phyloP scores from a whole-genome alignment of 2,329 filamentous ascomycete species.

The Simplicillium aogashimaense region DNA sequence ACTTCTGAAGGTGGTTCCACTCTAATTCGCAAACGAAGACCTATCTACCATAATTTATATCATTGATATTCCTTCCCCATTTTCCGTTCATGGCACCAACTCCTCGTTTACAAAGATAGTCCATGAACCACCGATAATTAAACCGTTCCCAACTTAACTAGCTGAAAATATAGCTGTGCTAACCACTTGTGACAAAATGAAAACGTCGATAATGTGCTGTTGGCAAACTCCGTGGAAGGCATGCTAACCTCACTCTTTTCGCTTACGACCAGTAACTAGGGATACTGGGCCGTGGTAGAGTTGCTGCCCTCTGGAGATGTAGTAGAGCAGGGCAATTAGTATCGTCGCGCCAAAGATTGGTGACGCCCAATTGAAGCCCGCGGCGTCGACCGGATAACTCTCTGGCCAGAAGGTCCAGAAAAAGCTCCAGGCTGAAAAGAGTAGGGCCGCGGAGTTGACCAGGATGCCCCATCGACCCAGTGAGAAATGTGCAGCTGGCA shows the following conservation, averaged over 20 bases:
- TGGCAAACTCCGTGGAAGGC: not conserved
- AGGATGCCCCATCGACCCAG: conserved; percentile 8
- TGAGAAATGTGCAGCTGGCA: conserved; percentile 8
- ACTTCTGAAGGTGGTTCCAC: no score
- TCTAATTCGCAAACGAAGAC: no score
- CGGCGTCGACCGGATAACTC: conserved; percentile 4
- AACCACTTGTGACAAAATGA: no score
- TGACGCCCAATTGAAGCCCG: conserved; percentile 9
- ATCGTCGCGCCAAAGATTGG: conserved; percentile 4
- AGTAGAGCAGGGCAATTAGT: conserved; percentile 5
- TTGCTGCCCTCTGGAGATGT: conserved; percentile 1
- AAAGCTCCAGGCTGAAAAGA: conserved; percentile 7
- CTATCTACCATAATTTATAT: not conserved
- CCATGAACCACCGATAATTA: no score
- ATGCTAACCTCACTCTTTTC: not conserved
- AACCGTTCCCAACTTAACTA: no score
- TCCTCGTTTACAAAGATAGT: no score
- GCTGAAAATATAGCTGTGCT: no score
- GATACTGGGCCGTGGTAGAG: conserved; percentile 8
- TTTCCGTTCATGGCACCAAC: no score
- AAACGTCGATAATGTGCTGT: no score
- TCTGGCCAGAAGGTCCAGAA: conserved; percentile 11
- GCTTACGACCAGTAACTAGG: conserved; percentile 5
- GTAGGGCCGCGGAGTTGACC: conserved; percentile 5
- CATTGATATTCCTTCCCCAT: not conserved